Conservation (phyloP, 345 rosid genomes). For the Aquilaria yunnanensis region DNA sequence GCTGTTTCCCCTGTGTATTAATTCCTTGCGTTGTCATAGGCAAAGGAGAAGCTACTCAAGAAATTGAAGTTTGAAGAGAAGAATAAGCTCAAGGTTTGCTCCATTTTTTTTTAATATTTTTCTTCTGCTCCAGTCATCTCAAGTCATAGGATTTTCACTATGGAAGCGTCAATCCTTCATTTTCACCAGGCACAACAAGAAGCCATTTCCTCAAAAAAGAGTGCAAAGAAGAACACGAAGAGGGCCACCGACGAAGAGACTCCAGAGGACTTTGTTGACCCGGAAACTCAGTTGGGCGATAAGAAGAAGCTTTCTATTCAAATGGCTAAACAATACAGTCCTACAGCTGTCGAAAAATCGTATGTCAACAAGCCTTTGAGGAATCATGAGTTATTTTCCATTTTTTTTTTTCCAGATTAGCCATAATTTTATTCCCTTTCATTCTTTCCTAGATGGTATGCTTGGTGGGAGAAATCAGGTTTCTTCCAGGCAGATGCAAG, state of each 20-base stretch:
- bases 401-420: neutral
- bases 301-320: constrained; percentile 67
- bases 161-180: constrained; percentile 27
- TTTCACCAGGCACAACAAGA: constrained; percentile 36
- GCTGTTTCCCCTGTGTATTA: neutral
- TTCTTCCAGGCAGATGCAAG: constrained; percentile 63
- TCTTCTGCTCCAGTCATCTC: neutral
- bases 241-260: constrained; percentile 58
- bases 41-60: constrained; percentile 76
- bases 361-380: constrained; percentile 24
- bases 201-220: constrained; percentile 43
- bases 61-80: constrained; percentile 77
- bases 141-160: constrained; percentile 2
- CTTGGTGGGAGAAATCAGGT: constrained; percentile 86
- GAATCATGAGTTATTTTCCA: neutral
- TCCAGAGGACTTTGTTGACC: constrained; percentile 67
- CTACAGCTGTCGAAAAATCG: constrained; percentile 78
- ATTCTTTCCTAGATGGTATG: constrained; percentile 60
- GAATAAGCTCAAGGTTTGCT: constrained; percentile 10
- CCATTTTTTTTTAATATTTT: neutral
- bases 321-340: constrained; percentile 91
- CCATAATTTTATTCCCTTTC: constrained; percentile 3
- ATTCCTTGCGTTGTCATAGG: constrained; percentile 25
- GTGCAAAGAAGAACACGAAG: constrained; percentile 53
- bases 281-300: constrained; percentile 66